phyloP scores from a whole-genome alignment of 208 protist species.

The Leishmania lainsoni region DNA sequence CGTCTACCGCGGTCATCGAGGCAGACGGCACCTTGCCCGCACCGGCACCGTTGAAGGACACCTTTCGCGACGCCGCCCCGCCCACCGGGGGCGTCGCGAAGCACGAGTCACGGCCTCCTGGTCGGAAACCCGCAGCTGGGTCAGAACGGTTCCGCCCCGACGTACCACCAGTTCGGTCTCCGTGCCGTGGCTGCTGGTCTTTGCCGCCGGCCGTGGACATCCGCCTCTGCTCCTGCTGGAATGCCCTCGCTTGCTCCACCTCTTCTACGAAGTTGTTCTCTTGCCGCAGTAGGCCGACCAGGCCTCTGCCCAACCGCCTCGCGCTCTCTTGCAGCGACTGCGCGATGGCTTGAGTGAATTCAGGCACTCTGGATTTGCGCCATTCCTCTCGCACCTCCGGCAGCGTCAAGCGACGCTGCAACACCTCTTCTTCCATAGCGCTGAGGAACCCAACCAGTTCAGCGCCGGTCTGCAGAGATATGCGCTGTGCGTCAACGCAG shows the following conservation, averaged over 20 bases:
- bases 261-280: conserved; percentile 40
- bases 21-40: background rate
- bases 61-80: background rate
- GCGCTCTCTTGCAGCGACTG: conserved; percentile 34
- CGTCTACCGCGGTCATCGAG: background rate
- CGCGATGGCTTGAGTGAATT: conserved; percentile 39
- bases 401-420: conserved; percentile 33
- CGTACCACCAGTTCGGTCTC: background rate
- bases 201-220: background rate
- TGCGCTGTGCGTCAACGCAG: conserved; percentile 44
- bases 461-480: conserved; percentile 31
- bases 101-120: background rate
- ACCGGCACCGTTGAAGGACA: background rate
- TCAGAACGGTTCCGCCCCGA: background rate
- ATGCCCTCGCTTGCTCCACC: conserved; percentile 8
- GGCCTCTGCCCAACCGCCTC: conserved; percentile 31
- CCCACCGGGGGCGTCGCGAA: background rate
- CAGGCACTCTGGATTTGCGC: conserved; percentile 45
- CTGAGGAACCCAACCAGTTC: conserved; percentile 53
- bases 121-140: background rate
- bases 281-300: conserved; percentile 48
- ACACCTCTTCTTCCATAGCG: conserved; percentile 60
- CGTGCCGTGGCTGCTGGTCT: background rate
- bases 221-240: background rate
- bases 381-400: conserved; percentile 66